Evolutionary conservation across 2,329 filamentous ascomycete species (phyloP).

Genomic region (Chaetomium sp.): DNA sequence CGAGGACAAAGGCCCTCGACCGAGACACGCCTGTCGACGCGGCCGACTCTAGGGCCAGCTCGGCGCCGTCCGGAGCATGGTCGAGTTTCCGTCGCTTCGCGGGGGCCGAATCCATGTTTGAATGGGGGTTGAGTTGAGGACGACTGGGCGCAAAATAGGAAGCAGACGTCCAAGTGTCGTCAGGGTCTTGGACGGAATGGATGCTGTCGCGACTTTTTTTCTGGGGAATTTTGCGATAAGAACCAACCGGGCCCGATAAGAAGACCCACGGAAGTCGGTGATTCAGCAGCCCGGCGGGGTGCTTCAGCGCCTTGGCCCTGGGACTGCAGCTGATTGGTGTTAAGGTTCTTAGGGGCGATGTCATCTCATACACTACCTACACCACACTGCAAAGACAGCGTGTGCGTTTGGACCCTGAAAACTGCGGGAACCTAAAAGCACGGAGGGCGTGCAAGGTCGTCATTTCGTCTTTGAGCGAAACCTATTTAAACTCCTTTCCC

Average conservation of each 20-base stretch:
- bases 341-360: too few species aligned
- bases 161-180: too few species aligned
- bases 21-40: slow-evolving; percentile 28
- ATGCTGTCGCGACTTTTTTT: slow-evolving; percentile 16
- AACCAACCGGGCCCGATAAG: slow-evolving; percentile 17
- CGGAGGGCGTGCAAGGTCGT: too few species aligned
- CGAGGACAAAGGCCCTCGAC: slow-evolving; percentile 50
- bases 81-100: slow-evolving; percentile 31
- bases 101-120: slow-evolving; percentile 28
- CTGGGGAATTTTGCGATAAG: slow-evolving; percentile 11
- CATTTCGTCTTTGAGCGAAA: too few species aligned
- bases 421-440: too few species aligned
- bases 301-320: not conserved
- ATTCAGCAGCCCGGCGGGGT: slow-evolving; percentile 10
- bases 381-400: too few species aligned
- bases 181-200: not conserved
- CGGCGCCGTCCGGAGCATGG: slow-evolving; percentile 21
- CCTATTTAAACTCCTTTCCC: not conserved
- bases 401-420: too few species aligned
- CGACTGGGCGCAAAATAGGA: not conserved
- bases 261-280: slow-evolving; percentile 5
- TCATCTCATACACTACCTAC: too few species aligned
- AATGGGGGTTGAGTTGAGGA: not conserved
- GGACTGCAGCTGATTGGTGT: too few species aligned
- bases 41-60: slow-evolving; percentile 24